Evolutionary conservation across 2,329 filamentous ascomycete species (phyloP).

Genomic region (Hypoxylon sp.): DNA sequence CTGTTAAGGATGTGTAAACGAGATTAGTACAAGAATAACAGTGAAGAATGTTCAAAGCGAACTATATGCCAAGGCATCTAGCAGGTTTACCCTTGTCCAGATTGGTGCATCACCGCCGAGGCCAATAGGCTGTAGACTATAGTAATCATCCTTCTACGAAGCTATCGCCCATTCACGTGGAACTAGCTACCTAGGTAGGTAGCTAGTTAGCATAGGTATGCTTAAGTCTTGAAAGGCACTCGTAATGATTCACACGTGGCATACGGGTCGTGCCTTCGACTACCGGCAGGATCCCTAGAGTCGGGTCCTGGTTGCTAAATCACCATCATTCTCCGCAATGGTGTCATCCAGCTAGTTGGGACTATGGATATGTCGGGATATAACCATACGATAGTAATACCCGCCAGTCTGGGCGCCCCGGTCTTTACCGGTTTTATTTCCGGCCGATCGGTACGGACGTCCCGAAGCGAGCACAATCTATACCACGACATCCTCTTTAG

Average conservation of each 20-base stretch:
- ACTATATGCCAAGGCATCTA: too few relatives aligned
- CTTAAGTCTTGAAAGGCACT: too few relatives aligned
- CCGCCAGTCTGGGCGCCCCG: slow-evolving; percentile 19
- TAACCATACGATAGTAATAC: slow-evolving; percentile 2
- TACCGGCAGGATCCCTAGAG: slow-evolving; percentile 16
- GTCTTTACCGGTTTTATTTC: slow-evolving; percentile 7
- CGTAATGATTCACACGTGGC: slow-evolving; percentile 15
- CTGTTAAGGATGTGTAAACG: slow-evolving; percentile 26
- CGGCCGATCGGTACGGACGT: slow-evolving; percentile 10
- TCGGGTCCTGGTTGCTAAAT: slow-evolving; percentile 7
- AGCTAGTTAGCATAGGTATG: too few relatives aligned
- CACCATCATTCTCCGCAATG: slow-evolving; percentile 29
- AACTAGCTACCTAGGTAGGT: too few relatives aligned
- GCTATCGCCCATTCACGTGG: too few relatives aligned
- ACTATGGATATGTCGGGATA: slow-evolving; percentile 5
- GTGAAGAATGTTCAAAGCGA: not conserved
- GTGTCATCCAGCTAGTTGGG: slow-evolving; percentile 25
- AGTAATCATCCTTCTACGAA: too few relatives aligned
- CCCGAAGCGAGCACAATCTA: slow-evolving; percentile 14
- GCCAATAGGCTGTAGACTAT: too few relatives aligned
- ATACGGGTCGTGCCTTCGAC: slow-evolving; percentile 6
- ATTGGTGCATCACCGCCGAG: too few relatives aligned
- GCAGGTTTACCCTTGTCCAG: too few relatives aligned
- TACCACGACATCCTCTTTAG: not conserved
- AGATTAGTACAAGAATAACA: not conserved